Evolutionary conservation across 2,329 filamentous ascomycete species (phyloP), one percentile per base, ranked within the genome.

Genomic region (Aspergillus spinulosporus): DNA sequence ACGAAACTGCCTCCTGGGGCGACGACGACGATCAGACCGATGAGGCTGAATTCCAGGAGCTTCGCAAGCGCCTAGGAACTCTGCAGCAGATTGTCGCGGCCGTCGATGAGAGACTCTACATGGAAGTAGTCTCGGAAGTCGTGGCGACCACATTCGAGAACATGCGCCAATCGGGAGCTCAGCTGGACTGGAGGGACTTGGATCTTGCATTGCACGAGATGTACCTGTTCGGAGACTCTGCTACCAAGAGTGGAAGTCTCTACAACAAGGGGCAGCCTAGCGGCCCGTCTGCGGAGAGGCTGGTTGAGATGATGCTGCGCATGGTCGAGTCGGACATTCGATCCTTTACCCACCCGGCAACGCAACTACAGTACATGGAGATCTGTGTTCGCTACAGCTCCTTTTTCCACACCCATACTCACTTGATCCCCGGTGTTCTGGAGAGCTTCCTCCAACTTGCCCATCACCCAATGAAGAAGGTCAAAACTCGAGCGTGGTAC

Each of bases 311-410:
- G 89, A 96, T 99, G 89, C 83, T 85, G 65, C 92, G 90, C 76
- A 93, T 99, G 90, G 89, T 97, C 53, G 88, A 94, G 72, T 96
- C 91, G 62, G 91, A 90, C 64, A 88, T 97, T 63, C 88, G 90
- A 57, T 88, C 83, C 43, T 95, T 93, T 73, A 86, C 88, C 12
- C 94, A 97, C 70, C 93, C 94, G 1, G 91, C 92, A 12, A 92
- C 97, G 50, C 85, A 97, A 61, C 81, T 99, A 21, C 92, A 97
- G 75, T 99, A 96, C 70, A 97, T 99, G 92, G 94, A 99, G 73
- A 96, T 96, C 36, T 96, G 92, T 72, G 92, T 96, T 54, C 88
- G 94, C 49, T 99, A 99, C 75, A 90, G 88, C 70, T 84, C 87
- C 29, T 96, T 97, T 73, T 97, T 99, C 70, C 92, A 97, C 69